Conservation (phyloP, 2,329 filamentous ascomycete species). For the Trichoderma sp. region DNA sequence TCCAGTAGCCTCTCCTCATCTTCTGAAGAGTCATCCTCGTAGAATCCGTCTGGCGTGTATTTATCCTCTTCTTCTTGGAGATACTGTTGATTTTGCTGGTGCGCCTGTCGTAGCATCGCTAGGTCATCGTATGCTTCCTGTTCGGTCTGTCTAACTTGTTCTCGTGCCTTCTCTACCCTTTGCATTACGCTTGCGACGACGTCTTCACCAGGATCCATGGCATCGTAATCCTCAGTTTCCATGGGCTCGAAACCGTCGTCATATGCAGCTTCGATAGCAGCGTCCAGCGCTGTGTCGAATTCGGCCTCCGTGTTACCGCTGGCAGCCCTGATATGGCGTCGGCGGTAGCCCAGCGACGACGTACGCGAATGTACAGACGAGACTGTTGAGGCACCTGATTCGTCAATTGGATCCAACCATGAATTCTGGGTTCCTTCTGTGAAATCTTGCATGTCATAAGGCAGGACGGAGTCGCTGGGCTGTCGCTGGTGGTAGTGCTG, state of each 20-base stretch:
- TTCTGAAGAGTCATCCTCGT: slow-evolving; percentile 64
- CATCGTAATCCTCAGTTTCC: slow-evolving; percentile 47
- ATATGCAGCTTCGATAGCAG: slow-evolving; percentile 94
- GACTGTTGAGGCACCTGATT: slow-evolving; percentile 77
- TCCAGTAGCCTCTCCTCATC: slow-evolving; percentile 80
- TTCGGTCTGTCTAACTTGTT: slow-evolving; percentile 73
- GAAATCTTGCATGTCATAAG: slow-evolving; percentile 30
- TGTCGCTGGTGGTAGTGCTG: slow-evolving; percentile 18
- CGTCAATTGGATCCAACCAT: slow-evolving; percentile 93
- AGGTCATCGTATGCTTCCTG: slow-evolving; percentile 56
- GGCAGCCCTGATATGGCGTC: slow-evolving; percentile 67
- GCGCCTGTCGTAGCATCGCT: slow-evolving; percentile 49
- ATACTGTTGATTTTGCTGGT: slow-evolving; percentile 37
- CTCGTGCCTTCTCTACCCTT: slow-evolving; percentile 74
- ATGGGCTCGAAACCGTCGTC: slow-evolving; percentile 84
- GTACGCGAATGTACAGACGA: slow-evolving; percentile 81
- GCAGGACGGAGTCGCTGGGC: slow-evolving; percentile 11
- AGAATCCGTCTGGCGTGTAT: slow-evolving; percentile 55
- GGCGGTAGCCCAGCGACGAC: slow-evolving; percentile 67
- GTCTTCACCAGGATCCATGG: slow-evolving; percentile 44
- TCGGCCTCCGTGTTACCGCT: slow-evolving; percentile 82
- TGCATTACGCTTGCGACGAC: slow-evolving; percentile 59
- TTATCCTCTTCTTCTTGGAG: slow-evolving; percentile 24
- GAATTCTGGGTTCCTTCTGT: slow-evolving; percentile 74
- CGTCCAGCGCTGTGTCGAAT: slow-evolving; percentile 91